These are phyloP conservation scores for Pichia scutulata DNA, from an alignment of 805 yeast genomes.

Conservation along the genomic window DNA sequence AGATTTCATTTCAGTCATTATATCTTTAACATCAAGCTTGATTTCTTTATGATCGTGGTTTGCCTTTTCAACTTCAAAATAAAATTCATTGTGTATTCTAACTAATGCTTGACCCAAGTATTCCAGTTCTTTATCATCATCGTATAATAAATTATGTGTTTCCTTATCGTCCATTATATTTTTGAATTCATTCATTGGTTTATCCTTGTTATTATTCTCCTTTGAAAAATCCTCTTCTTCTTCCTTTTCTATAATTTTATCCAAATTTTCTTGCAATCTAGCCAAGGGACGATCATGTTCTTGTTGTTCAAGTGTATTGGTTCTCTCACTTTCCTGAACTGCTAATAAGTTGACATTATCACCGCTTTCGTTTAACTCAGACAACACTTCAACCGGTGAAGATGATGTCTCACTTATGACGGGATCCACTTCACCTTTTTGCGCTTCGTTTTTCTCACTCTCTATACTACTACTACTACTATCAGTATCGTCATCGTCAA, in stretches of 20 bases:
- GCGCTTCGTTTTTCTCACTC: neutral
- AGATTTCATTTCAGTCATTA: constrained; percentile 68
- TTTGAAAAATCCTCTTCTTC: constrained; percentile 14
- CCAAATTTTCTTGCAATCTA: constrained; percentile 67
- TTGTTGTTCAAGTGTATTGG: constrained; percentile 68
- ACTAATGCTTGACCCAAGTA: constrained; percentile 55
- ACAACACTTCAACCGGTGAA: constrained; percentile 42
- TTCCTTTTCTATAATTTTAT: constrained; percentile 35
- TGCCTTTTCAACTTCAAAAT: constrained; percentile 36
- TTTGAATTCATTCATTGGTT: neutral
- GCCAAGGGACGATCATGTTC: constrained; percentile 81
- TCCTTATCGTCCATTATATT: constrained; percentile 17
- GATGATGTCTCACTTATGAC: constrained; percentile 17
- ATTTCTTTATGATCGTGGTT: constrained; percentile 1
- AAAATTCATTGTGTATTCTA: constrained; percentile 62
- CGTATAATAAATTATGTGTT: constrained; percentile 49
- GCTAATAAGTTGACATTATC: constrained; percentile 40
- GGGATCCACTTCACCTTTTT: neutral
- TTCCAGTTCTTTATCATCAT: constrained; percentile 73
- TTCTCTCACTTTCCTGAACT: constrained; percentile 55
- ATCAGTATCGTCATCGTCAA: constrained; percentile 12
- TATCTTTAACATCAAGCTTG: constrained; percentile 55
- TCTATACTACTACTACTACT: constrained; percentile 14
- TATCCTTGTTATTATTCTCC: neutral
- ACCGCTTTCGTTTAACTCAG: constrained; percentile 43